Base-by-base conservation (phyloP, 106 monocot genomes). In the Iris macrosiphon region DNA sequence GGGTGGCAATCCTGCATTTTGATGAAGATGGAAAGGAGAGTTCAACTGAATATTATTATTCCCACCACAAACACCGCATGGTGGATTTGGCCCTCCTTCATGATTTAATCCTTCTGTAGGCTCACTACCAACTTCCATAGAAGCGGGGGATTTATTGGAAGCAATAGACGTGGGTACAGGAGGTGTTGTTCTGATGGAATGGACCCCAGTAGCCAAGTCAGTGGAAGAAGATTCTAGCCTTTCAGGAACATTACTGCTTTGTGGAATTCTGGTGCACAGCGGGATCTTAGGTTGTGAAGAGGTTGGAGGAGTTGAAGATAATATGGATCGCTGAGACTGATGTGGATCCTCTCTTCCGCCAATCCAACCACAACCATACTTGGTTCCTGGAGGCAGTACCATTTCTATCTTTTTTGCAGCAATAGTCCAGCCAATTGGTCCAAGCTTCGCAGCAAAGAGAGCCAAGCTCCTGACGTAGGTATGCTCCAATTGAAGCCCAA, bases 401-500 rank as follows among this genome's bases (percentile, higher is more conserved):
- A 73, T 79, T 61, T 85, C 64, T 17, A 95, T 85, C 52, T 57
- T 67, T 47, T 62, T 61, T 16, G 78, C 69, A 30, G 85, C 77
- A 18, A 95, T 65, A 7, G 63, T 53, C 94, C 94, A 95, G 32
- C 79, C 88, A 54, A 71, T 17, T 7, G 88, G 81, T 9, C 85
- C 89, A 41, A 89, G 71, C 18, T 79, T 75, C 31, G 89, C 78
- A 33, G 89, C 89, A 72, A 85, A 95, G 46, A 85, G 59, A 57
- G 89, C 94, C 55, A 95, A 61, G 43, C 94, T 95, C 60, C 94
- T 81, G 10, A 89, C 84, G 57, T 89, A 95, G 10, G 81, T 60
- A 64, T 82, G 65, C 66, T 89, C 85, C 56, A 68, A 33, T 14
- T 82, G 84, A 75, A 89, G 56, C 20, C 94, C 88, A 52, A 89